These are phyloP conservation scores for Hygrophorus pudorinus DNA, from an alignment of 768 basidiomycete species.

Conservation along the genomic window DNA sequence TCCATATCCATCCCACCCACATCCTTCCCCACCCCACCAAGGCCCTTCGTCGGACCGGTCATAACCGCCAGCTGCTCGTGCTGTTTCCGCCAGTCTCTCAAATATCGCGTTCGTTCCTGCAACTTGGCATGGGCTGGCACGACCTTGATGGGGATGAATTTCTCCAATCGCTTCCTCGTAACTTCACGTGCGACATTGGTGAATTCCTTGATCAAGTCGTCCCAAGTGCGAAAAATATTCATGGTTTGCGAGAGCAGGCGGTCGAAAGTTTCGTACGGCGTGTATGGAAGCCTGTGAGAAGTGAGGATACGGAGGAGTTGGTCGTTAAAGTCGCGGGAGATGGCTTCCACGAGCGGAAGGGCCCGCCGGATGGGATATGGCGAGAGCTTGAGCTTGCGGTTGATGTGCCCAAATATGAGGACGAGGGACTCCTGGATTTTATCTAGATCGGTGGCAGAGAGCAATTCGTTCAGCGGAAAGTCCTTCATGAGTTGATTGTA, in stretches of 20 bases:
- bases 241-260: slow-evolving; percentile 66
- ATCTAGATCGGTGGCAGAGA: slow-evolving; percentile 92
- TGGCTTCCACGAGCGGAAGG: slow-evolving; percentile 94
- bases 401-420: slow-evolving; percentile 88
- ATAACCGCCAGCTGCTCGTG: slow-evolving; percentile 96
- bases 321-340: slow-evolving; percentile 96
- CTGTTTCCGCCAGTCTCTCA: slow-evolving; percentile 90
- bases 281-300: slow-evolving; percentile 85
- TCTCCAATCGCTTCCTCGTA: slow-evolving; percentile 78
- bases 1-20: slow-evolving; percentile 95
- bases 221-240: slow-evolving; percentile 80
- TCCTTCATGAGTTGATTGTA: slow-evolving; percentile 99
- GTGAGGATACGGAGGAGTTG: slow-evolving; percentile 85
- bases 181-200: slow-evolving; percentile 90
- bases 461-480: slow-evolving; percentile 92
- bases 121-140: slow-evolving; percentile 83
- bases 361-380: slow-evolving; percentile 96
- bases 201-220: slow-evolving; percentile 85
- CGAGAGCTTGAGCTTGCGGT: slow-evolving; percentile 89
- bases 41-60: slow-evolving; percentile 89
- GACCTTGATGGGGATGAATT: slow-evolving; percentile 96
- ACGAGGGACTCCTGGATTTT: slow-evolving; percentile 86
- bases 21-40: slow-evolving; percentile 63
- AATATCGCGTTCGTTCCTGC: slow-evolving; percentile 78
- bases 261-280: slow-evolving; percentile 92